phyloP scores from a whole-genome alignment of 352 stramenopile species.

The Pythium folliculosum region DNA sequence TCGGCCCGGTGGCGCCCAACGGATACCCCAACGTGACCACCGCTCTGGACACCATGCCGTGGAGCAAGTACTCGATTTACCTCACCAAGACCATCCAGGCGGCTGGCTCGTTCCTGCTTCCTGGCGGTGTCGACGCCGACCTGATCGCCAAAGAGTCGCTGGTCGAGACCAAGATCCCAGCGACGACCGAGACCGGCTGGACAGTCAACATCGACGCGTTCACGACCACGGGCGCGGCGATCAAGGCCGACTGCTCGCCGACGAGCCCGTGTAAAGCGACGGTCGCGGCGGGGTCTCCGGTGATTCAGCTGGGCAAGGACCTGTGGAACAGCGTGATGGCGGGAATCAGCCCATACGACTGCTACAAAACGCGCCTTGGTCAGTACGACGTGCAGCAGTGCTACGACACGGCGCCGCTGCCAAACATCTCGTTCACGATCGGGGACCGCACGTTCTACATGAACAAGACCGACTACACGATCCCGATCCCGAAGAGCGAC shows the following conservation, averaged over 20 bases:
- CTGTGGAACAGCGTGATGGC: conserved; percentile 5
- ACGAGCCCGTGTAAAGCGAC: background rate
- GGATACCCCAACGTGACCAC: background rate
- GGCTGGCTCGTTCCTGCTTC: conserved; percentile 7
- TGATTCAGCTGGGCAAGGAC: conserved; percentile 7
- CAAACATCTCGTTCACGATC: conserved; percentile 8
- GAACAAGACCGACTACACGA: conserved; percentile 16
- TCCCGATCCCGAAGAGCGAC: conserved; percentile 7
- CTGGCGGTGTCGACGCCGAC: conserved; percentile 3
- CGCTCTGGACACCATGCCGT: conserved; percentile 7
- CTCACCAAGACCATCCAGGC: conserved; percentile 1
- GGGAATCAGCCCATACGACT: background rate
- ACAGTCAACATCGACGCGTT: conserved; percentile 2
- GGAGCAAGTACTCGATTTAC: conserved; percentile 20
- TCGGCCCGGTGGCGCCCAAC: conserved; percentile 1
- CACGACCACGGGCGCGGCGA: background rate
- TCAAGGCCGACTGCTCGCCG: conserved; percentile 3
- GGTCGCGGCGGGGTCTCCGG: conserved; percentile 2
- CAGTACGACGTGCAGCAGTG: conserved; percentile 6
- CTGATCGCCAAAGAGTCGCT: conserved; percentile 2
- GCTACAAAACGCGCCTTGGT: background rate
- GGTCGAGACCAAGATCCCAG: conserved; percentile 3
- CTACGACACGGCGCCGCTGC: background rate
- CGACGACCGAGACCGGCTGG: conserved; percentile 6
- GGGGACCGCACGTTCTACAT: conserved; percentile 10